These are phyloP conservation scores for Mollisiaceae sp. DNA, from an alignment of 2,329 filamentous ascomycete genomes.

Conservation along the genomic window DNA sequence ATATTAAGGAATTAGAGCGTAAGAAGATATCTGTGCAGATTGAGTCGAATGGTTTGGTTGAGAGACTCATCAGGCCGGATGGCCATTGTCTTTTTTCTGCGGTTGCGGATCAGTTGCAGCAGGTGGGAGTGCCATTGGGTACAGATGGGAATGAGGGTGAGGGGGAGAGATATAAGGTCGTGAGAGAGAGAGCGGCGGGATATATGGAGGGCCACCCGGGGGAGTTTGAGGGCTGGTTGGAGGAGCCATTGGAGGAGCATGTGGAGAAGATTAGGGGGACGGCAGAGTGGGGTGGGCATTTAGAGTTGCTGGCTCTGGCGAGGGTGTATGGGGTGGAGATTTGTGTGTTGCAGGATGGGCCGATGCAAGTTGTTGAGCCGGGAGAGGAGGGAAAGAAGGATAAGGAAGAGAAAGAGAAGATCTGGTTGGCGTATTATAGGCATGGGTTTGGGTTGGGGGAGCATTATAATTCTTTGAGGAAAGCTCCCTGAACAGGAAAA, in stretches of 20 bases:
- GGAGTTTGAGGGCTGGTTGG: conserved; percentile 86
- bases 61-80: conserved; percentile 84
- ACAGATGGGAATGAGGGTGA: conserved; percentile 38
- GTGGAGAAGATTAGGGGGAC: conserved; percentile 80
- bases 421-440: conserved; percentile 93
- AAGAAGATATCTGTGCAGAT: conserved; percentile 73
- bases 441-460: conserved; percentile 94
- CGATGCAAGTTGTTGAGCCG: conserved; percentile 75
- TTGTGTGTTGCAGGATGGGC: conserved; percentile 82
- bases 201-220: conserved; percentile 78
- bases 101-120: conserved; percentile 79
- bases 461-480: conserved; percentile 90
- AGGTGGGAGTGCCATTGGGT: conserved; percentile 53
- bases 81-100: conserved; percentile 96
- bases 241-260: conserved; percentile 78
- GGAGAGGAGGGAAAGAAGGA: conserved; percentile 46
- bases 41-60: conserved; percentile 64
- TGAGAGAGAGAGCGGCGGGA: conserved; percentile 73
- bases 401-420: conserved; percentile 52
- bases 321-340: conserved; percentile 81
- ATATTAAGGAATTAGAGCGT: conserved; percentile 73
- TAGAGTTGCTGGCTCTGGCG: conserved; percentile 86
- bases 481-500: conserved; percentile 32
- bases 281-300: conserved; percentile 93
- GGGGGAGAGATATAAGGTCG: conserved; percentile 62